Base-by-base conservation (phyloP, 2,329 filamentous ascomycete species). In the Neopestalotiopsis rosae region DNA sequence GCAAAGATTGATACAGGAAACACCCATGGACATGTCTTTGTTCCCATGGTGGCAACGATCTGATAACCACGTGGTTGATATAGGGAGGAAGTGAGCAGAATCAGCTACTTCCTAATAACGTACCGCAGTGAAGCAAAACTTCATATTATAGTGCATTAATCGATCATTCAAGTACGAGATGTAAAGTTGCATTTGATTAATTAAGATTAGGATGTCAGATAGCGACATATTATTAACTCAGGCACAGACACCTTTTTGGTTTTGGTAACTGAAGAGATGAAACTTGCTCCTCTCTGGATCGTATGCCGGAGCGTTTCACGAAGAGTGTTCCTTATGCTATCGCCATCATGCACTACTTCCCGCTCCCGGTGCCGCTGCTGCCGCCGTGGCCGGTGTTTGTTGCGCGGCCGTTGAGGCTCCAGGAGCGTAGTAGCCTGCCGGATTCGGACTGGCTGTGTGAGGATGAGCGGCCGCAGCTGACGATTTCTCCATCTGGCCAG, bases 371-470 rank as follows among this genome's bases (percentile, higher is more conserved):
- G 45, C 17, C n/a, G 59, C 14, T 40, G 30, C 34, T 52, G 38
- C 4, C 24, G 34, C n/a, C 40, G 38, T 10, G 10, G 17, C n/a
- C 12, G 34, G 34, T 38, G 34, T 38, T 38, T 10, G 34, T 38
- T 52, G 40, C 9, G n/a, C 34, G 20, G 34, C 5, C 5, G n/a
- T 20, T 5, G 61, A 49, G 10, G 28, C 61, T 10, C 45, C 24
- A 13, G 67, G 67, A 49, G 67, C 67, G 34, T 65, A 68, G 38
- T 65, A 68, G 6, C 67, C 67, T 28, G 59, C 59, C 4, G 32
- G 32, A 42, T 57, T 64, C n/a, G 61, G 64, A n/a, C 42, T 32
- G 61, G 38, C 42, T 4, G 30, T 49, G 4, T 38, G 61, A 14
- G 67, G 30, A 30, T 32, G 67, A 10, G 67, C 5, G 2, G 32